Conservation (phyloP, 768 basidiomycete species). For the Ephemerocybe angulata region DNA sequence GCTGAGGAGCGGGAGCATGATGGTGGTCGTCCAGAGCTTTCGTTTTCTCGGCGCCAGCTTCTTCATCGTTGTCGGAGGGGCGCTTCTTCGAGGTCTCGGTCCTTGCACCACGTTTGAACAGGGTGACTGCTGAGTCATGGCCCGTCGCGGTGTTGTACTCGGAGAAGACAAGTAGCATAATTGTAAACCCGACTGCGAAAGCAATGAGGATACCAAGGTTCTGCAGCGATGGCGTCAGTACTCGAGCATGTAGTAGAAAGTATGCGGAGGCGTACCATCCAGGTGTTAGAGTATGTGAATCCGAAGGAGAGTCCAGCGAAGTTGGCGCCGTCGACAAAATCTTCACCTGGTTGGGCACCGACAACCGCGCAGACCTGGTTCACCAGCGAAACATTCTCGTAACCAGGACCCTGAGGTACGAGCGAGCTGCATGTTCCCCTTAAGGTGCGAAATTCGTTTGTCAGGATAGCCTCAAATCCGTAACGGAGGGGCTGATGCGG, state of each 20-base stretch:
- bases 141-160: conserved; percentile 45
- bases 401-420: conserved; percentile 60
- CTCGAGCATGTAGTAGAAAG: neutral
- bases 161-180: conserved; percentile 52
- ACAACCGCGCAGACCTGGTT: conserved; percentile 77
- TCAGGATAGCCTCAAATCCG: conserved; percentile 71
- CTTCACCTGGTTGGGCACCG: conserved; percentile 57
- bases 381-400: conserved; percentile 47
- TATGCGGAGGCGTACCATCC: conserved; percentile 33
- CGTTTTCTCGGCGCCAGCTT: neutral
- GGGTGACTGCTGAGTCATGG: conserved; percentile 37
- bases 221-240: conserved; percentile 25
- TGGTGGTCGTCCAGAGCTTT: conserved; percentile 24
- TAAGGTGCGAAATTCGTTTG: conserved; percentile 79
- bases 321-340: conserved; percentile 52
- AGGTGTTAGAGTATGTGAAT: conserved; percentile 34
- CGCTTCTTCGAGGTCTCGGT: conserved; percentile 11
- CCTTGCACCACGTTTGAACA: conserved; percentile 61
- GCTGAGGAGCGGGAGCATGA: conserved; percentile 16
- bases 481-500: conserved; percentile 34
- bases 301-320: conserved; percentile 50
- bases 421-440: conserved; percentile 56
- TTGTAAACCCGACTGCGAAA: conserved; percentile 59
- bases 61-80: conserved; percentile 18
- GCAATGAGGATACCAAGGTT: conserved; percentile 66